Evolutionary conservation across 192 early-diverging fungal genomes (phyloP).

Genomic region (Backusella sp.): DNA sequence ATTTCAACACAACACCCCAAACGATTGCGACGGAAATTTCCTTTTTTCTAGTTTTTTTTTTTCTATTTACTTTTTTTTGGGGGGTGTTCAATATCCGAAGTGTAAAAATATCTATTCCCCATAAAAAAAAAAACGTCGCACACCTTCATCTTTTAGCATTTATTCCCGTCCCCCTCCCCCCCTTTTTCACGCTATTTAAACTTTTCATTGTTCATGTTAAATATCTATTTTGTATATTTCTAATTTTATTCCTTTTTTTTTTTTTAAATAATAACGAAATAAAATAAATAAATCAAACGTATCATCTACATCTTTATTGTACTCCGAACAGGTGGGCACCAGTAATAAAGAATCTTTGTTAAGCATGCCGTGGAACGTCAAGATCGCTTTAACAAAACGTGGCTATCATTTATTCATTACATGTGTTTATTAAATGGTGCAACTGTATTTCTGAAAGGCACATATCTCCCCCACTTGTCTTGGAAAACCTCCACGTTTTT

Average conservation of each 20-base stretch:
- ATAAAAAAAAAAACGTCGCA: constrained; percentile 3
- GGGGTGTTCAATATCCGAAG: neutral
- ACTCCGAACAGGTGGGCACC: neutral
- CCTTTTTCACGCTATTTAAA: neutral
- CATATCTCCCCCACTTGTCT: neutral
- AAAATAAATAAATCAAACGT: neutral
- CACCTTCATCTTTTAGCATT: neutral
- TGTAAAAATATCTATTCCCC: neutral
- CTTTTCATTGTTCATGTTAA: constrained; percentile 3
- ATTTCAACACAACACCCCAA: neutral
- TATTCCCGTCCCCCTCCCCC: neutral
- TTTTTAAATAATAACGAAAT: neutral
- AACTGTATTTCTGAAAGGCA: neutral
- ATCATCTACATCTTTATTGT: neutral
- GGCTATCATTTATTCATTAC: neutral
- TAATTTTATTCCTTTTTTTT: neutral
- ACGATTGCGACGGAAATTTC: neutral
- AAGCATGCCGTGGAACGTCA: neutral
- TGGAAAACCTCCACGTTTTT: constrained; percentile 4
- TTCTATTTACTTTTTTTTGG: neutral
- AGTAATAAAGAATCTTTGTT: neutral
- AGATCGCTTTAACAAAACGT: neutral
- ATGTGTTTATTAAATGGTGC: neutral
- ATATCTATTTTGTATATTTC: constrained; percentile 6
- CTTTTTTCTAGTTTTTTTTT: constrained; percentile 3